Percentiles rank a stretch among this genome's conserved stretches.
These are phyloP conservation scores for Trichoderma asperellum DNA, from an alignment of 2,329 filamentous ascomycete genomes.

Conservation along the genomic window DNA sequence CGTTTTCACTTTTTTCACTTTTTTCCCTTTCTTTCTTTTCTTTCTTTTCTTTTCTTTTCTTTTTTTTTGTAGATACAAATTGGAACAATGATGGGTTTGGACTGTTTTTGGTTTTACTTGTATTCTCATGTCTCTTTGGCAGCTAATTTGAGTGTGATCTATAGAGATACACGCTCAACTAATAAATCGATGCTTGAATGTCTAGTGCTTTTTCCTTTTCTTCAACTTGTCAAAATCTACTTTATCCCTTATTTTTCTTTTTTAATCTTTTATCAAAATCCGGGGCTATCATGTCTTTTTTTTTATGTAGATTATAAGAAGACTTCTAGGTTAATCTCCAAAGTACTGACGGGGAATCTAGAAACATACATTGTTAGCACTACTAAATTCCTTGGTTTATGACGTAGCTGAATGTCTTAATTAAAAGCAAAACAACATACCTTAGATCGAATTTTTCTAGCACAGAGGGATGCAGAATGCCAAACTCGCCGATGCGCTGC, in stretches of 20 bases:
- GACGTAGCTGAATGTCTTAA: not conserved
- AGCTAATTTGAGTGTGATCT: not conserved
- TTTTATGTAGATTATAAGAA: slow-evolving; percentile 67
- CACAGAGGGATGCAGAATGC: slow-evolving; percentile 90
- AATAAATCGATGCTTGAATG: not conserved
- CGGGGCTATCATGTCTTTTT: not conserved
- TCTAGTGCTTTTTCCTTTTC: slow-evolving; percentile 24
- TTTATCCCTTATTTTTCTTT: slow-evolving; percentile 34
- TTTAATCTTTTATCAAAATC: not conserved
- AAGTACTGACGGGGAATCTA: slow-evolving; percentile 86
- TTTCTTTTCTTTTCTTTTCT: not conserved
- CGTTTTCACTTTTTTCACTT: not conserved
- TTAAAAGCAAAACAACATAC: slow-evolving; percentile 47
- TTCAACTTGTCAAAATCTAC: slow-evolving; percentile 1
- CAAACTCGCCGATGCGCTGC: slow-evolving; percentile 82
- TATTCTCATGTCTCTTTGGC: not conserved
- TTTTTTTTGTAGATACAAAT: too few relatives aligned
- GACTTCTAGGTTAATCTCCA: slow-evolving; percentile 93
- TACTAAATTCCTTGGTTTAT: not conserved
- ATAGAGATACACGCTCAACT: not conserved
- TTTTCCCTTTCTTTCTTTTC: not conserved
- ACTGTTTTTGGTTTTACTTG: not conserved
- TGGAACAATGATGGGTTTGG: not conserved
- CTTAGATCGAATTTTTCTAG: slow-evolving; percentile 91
- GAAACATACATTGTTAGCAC: slow-evolving; percentile 5